Conservation (phyloP, 108 stramenopile genomes). For the Skeletonema potamos region DNA sequence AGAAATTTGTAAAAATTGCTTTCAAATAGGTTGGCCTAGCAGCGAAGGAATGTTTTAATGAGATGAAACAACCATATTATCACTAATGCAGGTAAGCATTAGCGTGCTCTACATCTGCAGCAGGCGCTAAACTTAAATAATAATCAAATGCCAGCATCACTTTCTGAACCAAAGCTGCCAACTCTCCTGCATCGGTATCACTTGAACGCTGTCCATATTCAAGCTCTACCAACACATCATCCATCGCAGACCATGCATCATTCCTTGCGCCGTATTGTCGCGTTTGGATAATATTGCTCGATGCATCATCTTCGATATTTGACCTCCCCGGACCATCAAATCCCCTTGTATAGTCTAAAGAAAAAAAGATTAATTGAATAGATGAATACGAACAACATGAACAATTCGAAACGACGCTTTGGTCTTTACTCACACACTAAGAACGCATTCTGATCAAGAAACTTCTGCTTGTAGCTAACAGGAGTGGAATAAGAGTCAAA, state of each 20-base stretch:
- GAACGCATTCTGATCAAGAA: conserved; percentile 86
- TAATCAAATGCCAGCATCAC: conserved; percentile 20
- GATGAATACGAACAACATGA: background rate
- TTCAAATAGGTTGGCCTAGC: conserved; percentile 27
- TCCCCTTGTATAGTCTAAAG: conserved; percentile 77
- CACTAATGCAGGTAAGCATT: background rate
- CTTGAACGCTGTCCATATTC: conserved; percentile 37
- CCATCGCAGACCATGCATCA: conserved; percentile 77
- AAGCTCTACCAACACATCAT: conserved; percentile 64
- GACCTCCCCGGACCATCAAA: conserved; percentile 81
- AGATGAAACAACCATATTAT: background rate
- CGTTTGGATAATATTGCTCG: conserved; percentile 54
- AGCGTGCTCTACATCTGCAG: conserved; percentile 24
- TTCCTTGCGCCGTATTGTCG: conserved; percentile 78
- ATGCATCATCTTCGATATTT: conserved; percentile 55
- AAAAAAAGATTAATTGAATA: background rate
- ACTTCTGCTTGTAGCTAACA: conserved; percentile 84
- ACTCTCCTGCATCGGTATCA: conserved; percentile 7
- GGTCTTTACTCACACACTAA: conserved; percentile 47
- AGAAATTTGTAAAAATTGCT: conserved; percentile 50
- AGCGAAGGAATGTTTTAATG: background rate
- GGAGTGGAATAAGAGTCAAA: conserved; percentile 83
- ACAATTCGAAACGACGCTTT: background rate
- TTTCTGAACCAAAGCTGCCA: conserved; percentile 9
- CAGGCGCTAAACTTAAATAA: conserved; percentile 36